Conservation (phyloP, 1,284 basidiomycete species). For the Cryptococcus jaspeensis region DNA sequence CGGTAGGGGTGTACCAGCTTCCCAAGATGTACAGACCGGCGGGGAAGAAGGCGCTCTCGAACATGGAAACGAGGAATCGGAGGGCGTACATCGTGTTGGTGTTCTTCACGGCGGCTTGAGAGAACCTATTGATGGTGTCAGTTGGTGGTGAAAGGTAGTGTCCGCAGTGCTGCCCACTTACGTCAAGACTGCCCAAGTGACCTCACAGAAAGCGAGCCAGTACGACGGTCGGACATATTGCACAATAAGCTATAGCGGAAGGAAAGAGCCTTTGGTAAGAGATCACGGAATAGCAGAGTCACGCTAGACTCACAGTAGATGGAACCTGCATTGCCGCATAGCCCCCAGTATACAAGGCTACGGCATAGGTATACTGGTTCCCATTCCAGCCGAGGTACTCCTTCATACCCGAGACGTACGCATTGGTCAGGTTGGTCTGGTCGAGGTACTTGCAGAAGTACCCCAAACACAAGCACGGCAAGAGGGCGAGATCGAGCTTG, state of each 20-base stretch:
- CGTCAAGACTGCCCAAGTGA: slow-evolving; percentile 7
- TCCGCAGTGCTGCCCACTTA: neutral
- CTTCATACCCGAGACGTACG: slow-evolving; percentile 9
- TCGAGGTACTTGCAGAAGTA: slow-evolving; percentile 12
- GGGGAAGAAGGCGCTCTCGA: slow-evolving; percentile 12
- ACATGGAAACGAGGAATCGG: slow-evolving; percentile 7
- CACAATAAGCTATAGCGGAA: slow-evolving; percentile 3
- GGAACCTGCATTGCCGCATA: slow-evolving; percentile 13
- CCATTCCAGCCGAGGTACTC: slow-evolving; percentile 9
- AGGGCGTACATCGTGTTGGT: slow-evolving; percentile 8
- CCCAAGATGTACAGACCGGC: slow-evolving; percentile 3
- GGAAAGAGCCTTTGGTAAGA: neutral
- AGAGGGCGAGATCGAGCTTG: slow-evolving; percentile 8
- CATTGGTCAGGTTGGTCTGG: slow-evolving; percentile 10
- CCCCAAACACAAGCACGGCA: slow-evolving; percentile 10
- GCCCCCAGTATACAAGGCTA: slow-evolving; percentile 7
- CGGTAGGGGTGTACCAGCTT: slow-evolving; percentile 9
- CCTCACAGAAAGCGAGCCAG: slow-evolving; percentile 9
- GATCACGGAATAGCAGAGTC: too few species aligned
- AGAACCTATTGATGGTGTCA: slow-evolving; percentile 4
- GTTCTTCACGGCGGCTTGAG: slow-evolving; percentile 7
- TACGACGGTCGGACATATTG: slow-evolving; percentile 7
- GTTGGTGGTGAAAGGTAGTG: neutral
- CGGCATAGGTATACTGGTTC: slow-evolving; percentile 10
- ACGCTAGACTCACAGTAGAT: slow-evolving; percentile 6